Percentiles rank a stretch among this genome's conserved stretches.
phyloP scores from a whole-genome alignment of 352 stramenopile species.

The Globisporangium alternatum region DNA sequence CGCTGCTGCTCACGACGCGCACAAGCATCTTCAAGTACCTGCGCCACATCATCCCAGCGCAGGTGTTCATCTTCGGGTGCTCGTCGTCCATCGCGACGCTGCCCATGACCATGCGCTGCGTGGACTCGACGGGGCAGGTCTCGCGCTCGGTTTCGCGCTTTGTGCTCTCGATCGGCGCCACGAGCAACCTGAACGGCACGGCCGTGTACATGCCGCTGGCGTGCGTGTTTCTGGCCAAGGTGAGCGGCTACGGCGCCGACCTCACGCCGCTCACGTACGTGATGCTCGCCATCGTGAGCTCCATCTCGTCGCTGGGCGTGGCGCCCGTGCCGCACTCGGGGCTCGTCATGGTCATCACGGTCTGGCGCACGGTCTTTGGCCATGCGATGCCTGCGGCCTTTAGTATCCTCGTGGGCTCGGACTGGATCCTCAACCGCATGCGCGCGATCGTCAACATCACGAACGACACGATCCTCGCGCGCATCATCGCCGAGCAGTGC shows the following conservation, averaged over 20 bases:
- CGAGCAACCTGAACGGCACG: conserved; percentile 72
- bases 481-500: conserved; percentile 74
- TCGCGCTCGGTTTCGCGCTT: conserved; percentile 59
- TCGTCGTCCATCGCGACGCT: conserved; percentile 80
- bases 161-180: conserved; percentile 63
- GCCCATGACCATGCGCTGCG: conserved; percentile 72
- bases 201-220: conserved; percentile 71
- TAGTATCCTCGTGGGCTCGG: conserved; percentile 58
- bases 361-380: conserved; percentile 71
- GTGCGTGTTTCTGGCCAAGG: conserved; percentile 74
- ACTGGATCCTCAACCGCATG: conserved; percentile 76
- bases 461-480: conserved; percentile 77
- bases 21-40: conserved; percentile 71
- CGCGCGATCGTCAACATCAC: conserved; percentile 77
- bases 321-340: conserved; percentile 70
- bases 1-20: conserved; percentile 52
- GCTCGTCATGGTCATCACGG: conserved; percentile 77
- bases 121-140: conserved; percentile 63
- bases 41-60: conserved; percentile 60
- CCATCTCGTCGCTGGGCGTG: conserved; percentile 68
- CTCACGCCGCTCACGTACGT: conserved; percentile 60
- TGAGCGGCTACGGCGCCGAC: conserved; percentile 44
- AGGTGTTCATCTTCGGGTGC: conserved; percentile 76
- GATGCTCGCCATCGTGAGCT: conserved; percentile 59
- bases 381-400: conserved; percentile 58